A percentile compares a stretch with the other conserved stretches of the same genome.
Conservation (phyloP, 2,329 filamentous ascomycete genomes). For the Alternaria ventricosa region DNA sequence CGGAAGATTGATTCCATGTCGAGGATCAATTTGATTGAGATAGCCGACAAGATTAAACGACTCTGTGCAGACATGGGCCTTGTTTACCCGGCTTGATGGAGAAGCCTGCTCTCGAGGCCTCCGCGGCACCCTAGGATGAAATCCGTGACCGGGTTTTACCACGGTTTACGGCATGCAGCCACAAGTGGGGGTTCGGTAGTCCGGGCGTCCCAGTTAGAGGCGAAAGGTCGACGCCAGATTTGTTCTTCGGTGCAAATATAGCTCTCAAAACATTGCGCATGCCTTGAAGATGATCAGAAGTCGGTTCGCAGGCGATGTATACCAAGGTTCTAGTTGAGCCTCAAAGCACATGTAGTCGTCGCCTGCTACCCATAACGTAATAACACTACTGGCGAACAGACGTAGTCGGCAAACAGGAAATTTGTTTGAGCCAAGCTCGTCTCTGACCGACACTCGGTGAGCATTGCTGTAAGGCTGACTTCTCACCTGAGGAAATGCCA, state of each 20-base stretch:
- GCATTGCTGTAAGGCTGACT: slow-evolving; percentile 10
- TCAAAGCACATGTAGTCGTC: not conserved
- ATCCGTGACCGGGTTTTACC: not conserved
- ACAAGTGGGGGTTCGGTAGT: too few relatives aligned
- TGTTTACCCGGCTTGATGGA: not conserved
- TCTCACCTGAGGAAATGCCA: not conserved
- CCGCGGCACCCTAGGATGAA: not conserved
- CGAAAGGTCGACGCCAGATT: not conserved
- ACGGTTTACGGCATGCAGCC: not conserved
- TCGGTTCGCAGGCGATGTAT: not conserved
- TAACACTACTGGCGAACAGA: not conserved
- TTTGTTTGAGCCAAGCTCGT: not conserved
- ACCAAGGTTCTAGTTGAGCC: not conserved
- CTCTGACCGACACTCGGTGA: slow-evolving; percentile 1
- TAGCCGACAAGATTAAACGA: not conserved
- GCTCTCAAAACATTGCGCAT: not conserved
- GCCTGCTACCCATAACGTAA: not conserved
- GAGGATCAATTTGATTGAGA: not conserved
- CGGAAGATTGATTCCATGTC: not conserved
- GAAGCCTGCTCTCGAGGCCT: too few relatives aligned
- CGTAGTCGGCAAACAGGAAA: not conserved
- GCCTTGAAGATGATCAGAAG: not conserved
- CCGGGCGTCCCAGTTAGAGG: too few relatives aligned
- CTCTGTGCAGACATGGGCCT: not conserved
- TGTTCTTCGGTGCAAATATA: not conserved